Evolutionary conservation across 495 filamentous ascomycete species (phyloP), one percentile per base, ranked within the genome.

Genomic region (Tuber umbilicatum): DNA sequence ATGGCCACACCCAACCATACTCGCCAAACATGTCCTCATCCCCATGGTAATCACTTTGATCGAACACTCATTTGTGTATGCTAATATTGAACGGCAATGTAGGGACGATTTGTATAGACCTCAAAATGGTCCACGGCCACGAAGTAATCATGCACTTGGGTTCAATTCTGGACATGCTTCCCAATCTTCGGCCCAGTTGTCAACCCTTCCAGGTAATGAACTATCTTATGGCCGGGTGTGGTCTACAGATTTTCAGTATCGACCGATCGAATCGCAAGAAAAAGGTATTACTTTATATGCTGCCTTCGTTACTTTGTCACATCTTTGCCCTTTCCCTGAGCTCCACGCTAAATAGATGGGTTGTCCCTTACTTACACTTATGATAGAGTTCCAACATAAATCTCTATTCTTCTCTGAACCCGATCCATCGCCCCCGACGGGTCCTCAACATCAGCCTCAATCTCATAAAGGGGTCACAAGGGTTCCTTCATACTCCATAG

Each of bases 221-320:
- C 55, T 35, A 17, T 64, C 55, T 31, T 35, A 17, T 64, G 4
- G 27, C 55, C 55, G 27, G 35, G 27, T 12, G 12, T 64, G 55
- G 55, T 27, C 55, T 64, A 17, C 16, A 31, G 55, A 64, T 35
- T 35, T 64, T 35, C 55, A 35, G 31, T 35, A 72, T 78, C 43
- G 45, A 78, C 43, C 43, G 35, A 27, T 76, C 69, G 64, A 79
- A 64, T 42, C 76, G 69, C 42, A 68, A 42, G 69, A 74, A 74
- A 79, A 47, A 69, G 38, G 72, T 78, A 73, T 23, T n/a, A 42
- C 38, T 74, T 74, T 71, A 42, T 55, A 42, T 39, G 21, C 38
- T 21, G n/a, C n/a, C 69, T 74, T 73, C 21, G 41, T 71, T 38
- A 55, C 35, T 60, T 72, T 23, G 14, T 69, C 69, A 39, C 19